Conservation (phyloP, 2,329 filamentous ascomycete genomes). For the Aureobasidium pullulans region DNA sequence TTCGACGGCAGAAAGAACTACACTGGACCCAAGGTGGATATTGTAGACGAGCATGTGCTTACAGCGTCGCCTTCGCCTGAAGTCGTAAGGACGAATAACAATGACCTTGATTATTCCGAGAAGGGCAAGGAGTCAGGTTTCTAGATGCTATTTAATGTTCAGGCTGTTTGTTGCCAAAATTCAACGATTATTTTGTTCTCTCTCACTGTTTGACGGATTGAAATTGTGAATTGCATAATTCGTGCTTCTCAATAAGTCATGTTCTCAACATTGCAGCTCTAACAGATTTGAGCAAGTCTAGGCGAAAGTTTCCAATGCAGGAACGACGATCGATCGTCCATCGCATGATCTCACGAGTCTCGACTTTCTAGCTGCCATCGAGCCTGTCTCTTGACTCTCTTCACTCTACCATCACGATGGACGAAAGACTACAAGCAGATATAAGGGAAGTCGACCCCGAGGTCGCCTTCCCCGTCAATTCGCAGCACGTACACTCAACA, state of each 20-base stretch:
- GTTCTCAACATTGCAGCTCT: background rate
- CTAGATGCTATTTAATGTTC: background rate
- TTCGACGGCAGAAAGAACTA: slow-evolving; percentile 56
- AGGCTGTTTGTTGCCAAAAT: background rate
- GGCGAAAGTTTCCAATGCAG: background rate
- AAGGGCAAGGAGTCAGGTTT: background rate
- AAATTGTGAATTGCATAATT: background rate
- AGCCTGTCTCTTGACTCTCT: background rate
- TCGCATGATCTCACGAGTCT: background rate
- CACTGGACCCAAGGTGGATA: slow-evolving; percentile 38
- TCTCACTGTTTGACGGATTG: no score
- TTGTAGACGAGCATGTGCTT: slow-evolving; percentile 22
- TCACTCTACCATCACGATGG: slow-evolving; percentile 16
- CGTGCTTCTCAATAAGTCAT: background rate
- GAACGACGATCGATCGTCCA: background rate
- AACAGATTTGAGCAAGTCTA: background rate
- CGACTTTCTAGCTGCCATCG: background rate
- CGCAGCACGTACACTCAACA: slow-evolving; percentile 72
- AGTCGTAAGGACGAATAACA: background rate
- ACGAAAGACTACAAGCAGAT: slow-evolving; percentile 40
- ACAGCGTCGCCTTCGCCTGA: background rate
- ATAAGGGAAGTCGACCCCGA: slow-evolving; percentile 51
- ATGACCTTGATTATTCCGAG: background rate
- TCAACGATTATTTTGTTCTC: background rate
- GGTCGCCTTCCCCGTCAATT: slow-evolving; percentile 68